Percentiles rank a stretch among this genome's conserved stretches.
Conservation (phyloP, 768 basidiomycete genomes). For the Ramaria sp. region DNA sequence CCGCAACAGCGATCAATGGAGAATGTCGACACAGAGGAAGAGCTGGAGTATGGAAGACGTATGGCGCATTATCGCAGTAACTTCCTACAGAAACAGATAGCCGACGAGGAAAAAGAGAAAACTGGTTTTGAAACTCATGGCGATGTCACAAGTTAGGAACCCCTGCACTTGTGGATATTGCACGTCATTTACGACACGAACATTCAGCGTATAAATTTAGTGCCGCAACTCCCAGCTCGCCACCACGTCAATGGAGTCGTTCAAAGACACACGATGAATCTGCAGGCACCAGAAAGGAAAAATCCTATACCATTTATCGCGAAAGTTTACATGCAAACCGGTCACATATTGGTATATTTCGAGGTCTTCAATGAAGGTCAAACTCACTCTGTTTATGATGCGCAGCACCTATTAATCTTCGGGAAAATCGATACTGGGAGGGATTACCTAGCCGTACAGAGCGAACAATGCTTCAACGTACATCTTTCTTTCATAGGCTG, state of each 20-base stretch:
- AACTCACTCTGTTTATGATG: not conserved
- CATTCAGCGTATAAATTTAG: not conserved
- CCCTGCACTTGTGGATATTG: too few species aligned
- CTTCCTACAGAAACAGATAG: conserved; percentile 36
- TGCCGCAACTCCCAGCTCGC: not conserved
- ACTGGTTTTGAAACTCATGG: conserved; percentile 16
- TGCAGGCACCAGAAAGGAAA: not conserved
- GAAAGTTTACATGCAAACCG: not conserved
- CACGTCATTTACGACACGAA: too few species aligned
- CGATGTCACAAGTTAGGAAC: not conserved
- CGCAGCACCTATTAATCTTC: not conserved
- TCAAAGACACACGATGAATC: not conserved
- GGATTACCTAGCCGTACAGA: conserved; percentile 14
- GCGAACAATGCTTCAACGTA: conserved; percentile 53
- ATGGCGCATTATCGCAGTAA: conserved; percentile 65
- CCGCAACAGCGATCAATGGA: conserved; percentile 45
- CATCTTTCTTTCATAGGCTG: not conserved
- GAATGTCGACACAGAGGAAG: conserved; percentile 70
- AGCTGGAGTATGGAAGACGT: conserved; percentile 63
- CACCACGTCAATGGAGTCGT: not conserved
- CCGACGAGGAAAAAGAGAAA: conserved; percentile 48
- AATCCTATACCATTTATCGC: not conserved
- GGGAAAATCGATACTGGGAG: not conserved
- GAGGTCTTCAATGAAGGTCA: not conserved
- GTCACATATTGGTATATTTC: not conserved